Evolutionary conservation across 257 asterid species (phyloP).

Genomic region (Verbena officinalis): DNA sequence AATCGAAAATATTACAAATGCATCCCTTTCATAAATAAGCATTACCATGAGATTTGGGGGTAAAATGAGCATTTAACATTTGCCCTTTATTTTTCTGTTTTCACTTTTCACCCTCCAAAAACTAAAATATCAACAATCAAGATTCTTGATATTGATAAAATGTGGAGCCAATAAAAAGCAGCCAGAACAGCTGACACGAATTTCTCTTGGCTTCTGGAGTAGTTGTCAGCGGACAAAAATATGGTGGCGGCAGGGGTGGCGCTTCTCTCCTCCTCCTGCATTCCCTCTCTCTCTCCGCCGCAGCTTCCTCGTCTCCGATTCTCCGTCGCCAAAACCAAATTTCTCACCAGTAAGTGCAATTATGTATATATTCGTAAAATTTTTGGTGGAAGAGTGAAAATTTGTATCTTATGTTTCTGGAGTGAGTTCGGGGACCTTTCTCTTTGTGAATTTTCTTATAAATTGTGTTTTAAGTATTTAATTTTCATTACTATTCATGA

Average conservation of each 20-base stretch:
- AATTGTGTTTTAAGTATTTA: background rate
- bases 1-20: too few species aligned
- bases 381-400: too few species aligned
- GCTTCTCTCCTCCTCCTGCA: conserved; percentile 43
- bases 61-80: too few species aligned
- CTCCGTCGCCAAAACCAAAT: conserved; percentile 36
- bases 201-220: conserved; percentile 16
- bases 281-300: conserved; percentile 34
- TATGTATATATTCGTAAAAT: too few species aligned
- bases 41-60: too few species aligned
- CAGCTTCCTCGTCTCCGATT: conserved; percentile 38
- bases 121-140: background rate
- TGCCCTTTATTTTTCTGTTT: too few species aligned
- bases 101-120: background rate
- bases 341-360: conserved; percentile 50
- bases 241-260: conserved; percentile 50
- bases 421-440: too few species aligned
- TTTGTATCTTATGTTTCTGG: too few species aligned
- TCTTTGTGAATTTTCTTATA: background rate
- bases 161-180: conserved; percentile 31
- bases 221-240: background rate
- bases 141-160: conserved; percentile 7
- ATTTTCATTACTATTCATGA: background rate
- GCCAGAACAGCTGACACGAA: conserved; percentile 13
- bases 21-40: too few species aligned